Percentiles rank a stretch among this genome's conserved stretches.
phyloP scores from a whole-genome alignment of 805 yeast genomes.

The Barnettozyma sp. region DNA sequence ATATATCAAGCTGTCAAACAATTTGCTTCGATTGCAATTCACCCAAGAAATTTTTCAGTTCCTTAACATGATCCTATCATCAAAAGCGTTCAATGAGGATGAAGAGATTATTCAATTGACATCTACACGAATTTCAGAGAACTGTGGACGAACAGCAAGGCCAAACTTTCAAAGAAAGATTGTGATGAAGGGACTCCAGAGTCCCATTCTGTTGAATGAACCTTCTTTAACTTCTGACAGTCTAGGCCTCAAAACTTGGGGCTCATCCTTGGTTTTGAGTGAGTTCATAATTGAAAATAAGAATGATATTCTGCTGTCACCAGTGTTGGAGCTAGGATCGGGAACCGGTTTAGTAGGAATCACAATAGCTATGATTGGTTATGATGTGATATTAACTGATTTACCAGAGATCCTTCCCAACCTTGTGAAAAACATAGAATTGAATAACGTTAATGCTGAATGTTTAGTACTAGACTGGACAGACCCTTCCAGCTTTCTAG shows the following conservation, averaged over 20 bases:
- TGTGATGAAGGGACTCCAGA: conserved; percentile 32
- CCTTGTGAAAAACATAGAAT: conserved; percentile 46
- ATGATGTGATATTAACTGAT: conserved; percentile 51
- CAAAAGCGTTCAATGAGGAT: conserved; percentile 33
- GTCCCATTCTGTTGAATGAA: conserved; percentile 44
- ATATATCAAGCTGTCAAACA: conserved; percentile 27
- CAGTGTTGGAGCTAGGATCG: conserved; percentile 72
- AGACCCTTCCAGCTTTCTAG: conserved; percentile 38
- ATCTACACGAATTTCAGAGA: conserved; percentile 63
- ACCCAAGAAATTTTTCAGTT: conserved; percentile 37
- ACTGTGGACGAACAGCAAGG: conserved; percentile 78
- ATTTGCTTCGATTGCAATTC: conserved; percentile 28
- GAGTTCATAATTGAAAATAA: conserved; percentile 38
- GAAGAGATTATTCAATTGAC: conserved; percentile 46
- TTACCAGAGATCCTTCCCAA: conserved; percentile 72
- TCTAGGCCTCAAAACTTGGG: conserved; percentile 94
- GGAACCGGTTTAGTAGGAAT: conserved; percentile 94
- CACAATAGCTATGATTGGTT: conserved; percentile 49
- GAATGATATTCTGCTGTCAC: conserved; percentile 22
- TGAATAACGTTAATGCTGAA: conserved; percentile 38
- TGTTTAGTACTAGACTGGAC: conserved; percentile 75
- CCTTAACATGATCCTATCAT: conserved; percentile 40
- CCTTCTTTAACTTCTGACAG: conserved; percentile 85
- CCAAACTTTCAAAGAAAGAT: conserved; percentile 65
- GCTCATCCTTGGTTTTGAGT: conserved; percentile 72